phyloP scores from a whole-genome alignment of 2,329 filamentous ascomycete species.

The Colletotrichum tropicicola region DNA sequence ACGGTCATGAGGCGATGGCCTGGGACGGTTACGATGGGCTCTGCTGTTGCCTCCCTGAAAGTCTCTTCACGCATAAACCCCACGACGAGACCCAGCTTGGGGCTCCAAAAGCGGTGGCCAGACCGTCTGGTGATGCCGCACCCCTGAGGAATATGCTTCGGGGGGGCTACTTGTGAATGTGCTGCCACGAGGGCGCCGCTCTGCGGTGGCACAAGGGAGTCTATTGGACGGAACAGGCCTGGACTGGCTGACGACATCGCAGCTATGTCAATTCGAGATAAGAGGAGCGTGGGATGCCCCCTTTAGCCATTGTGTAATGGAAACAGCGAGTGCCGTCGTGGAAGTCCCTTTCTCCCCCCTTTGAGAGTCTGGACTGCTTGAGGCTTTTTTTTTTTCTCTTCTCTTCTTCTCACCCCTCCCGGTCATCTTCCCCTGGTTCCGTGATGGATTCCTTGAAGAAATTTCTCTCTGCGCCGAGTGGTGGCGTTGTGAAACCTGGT shows the following conservation, averaged over 20 bases:
- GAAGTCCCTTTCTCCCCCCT: neutral
- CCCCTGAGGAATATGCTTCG: conserved; percentile 1
- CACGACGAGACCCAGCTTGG: neutral
- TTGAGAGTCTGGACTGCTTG: conserved; percentile 37
- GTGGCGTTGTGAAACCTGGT: neutral
- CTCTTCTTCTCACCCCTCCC: neutral
- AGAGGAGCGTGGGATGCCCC: conserved; percentile 24
- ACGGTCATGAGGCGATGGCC: conserved; percentile 46
- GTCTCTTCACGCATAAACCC: neutral
- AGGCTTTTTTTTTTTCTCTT: neutral
- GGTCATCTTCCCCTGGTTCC: neutral
- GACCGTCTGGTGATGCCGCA: conserved; percentile 9
- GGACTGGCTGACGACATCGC: conserved; percentile 30
- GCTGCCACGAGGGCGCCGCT: neutral
- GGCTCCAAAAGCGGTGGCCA: neutral
- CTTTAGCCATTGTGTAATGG: conserved; percentile 27
- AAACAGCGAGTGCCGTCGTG: conserved; percentile 23
- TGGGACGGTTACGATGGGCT: neutral
- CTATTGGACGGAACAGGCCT: conserved; percentile 28
- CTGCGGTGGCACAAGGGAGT: neutral
- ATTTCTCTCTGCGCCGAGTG: conserved; percentile 10
- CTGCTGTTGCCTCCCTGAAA: neutral
- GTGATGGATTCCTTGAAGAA: neutral
- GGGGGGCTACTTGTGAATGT: neutral
- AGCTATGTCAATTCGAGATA: conserved; percentile 30